Base-by-base conservation (phyloP, 169 alveolate species). In the Babesia gibsoni region DNA sequence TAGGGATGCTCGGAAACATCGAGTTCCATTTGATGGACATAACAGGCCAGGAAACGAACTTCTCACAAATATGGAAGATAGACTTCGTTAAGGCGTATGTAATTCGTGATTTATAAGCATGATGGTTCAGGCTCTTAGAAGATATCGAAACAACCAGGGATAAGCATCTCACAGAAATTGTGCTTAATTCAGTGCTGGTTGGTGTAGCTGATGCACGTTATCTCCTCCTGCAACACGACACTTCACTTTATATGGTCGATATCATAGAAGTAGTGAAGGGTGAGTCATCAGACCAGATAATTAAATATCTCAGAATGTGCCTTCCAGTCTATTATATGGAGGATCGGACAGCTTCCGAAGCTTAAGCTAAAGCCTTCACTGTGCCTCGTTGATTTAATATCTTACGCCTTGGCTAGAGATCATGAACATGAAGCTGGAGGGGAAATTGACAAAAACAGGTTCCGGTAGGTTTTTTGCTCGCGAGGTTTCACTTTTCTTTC, bases 281-380 rank as follows among this genome's bases (percentile, higher is more conserved):
- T 78, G 29, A 25, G 70, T 2, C n/a, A 9, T 25, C n/a, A 4
- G 12, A 30, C n/a, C 45, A n/a, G 12, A 46, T 83, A 73, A 25
- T 25, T 69, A 12, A 46, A 48, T 14, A 50, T 67, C 36, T 50
- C 67, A 73, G 92, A 82, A 36, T 58, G 77, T 30, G 50, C 72
- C 18, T 89, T 68, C 50, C 93, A 89, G 53, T 75, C 87, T 50
- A 83, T 89, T 18, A 57, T 89, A 12, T 73, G 88, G 68, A 53
- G 91, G 16, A 70, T 89, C n/a, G 93, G 90, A 0, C 73, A 73
- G 23, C 48, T 89, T n/a, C 90, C 92, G 1, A 59, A 72, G 37
- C 78, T 73, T 27, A 58, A 83, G 29, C 82, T 89, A 25, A 75
- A 66, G 18, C 85, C 84, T 0, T 83, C 85, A 33, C 65, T 85